phyloP scores from a whole-genome alignment of 164 flowering plant species.

The Stephania japonica region DNA sequence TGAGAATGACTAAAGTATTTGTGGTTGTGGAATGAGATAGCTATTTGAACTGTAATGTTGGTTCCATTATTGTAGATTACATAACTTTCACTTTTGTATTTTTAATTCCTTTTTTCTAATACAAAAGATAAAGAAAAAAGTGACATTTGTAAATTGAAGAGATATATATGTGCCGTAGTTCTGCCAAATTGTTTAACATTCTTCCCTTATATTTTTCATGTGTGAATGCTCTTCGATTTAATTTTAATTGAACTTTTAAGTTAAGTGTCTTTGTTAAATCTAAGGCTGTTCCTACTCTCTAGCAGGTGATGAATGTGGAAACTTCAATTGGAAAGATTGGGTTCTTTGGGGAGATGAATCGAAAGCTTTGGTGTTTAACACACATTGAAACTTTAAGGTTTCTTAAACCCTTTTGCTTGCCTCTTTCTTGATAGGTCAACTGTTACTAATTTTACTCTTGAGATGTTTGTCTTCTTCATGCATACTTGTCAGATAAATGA shows the following conservation, averaged over 20 bases:
- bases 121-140: no score
- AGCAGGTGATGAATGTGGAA: slow-evolving; percentile 87
- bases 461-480: not conserved
- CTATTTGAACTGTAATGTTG: no score
- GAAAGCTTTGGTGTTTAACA: slow-evolving; percentile 85
- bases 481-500: no score
- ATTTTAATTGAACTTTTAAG: not conserved
- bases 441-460: not conserved
- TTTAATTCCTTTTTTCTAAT: no score
- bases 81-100: no score
- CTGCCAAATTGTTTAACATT: not conserved
- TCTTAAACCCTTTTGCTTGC: not conserved
- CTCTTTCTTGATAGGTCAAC: not conserved
- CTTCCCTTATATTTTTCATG: not conserved
- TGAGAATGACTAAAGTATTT: no score
- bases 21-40: no score
- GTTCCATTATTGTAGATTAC: no score
- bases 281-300: not conserved
- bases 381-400: slow-evolving; percentile 91
- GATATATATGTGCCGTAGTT: not conserved
- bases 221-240: not conserved
- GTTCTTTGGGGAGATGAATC: slow-evolving; percentile 58
- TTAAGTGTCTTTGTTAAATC: not conserved
- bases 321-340: slow-evolving; percentile 89
- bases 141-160: no score